Conservation (phyloP, 2,329 filamentous ascomycete genomes). For the Cercospora sp. region DNA sequence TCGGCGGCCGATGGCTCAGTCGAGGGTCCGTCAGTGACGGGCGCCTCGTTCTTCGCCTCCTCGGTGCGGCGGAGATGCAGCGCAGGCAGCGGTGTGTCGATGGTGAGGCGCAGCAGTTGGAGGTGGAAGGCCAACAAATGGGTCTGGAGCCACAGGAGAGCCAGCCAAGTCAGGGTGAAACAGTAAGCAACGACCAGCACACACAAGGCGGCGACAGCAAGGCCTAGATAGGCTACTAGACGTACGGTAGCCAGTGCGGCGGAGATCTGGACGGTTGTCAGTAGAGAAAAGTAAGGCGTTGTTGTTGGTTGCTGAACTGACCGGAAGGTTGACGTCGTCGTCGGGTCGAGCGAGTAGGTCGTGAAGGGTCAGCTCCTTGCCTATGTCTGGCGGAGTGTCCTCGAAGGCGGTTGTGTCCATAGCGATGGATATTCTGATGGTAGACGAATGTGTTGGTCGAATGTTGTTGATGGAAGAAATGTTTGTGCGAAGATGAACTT, state of each 20-base stretch:
- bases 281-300: neutral
- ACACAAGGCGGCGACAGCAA: slow-evolving; percentile 19
- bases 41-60: neutral
- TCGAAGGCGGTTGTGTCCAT: neutral
- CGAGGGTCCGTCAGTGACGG: neutral
- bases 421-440: neutral
- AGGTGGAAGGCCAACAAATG: slow-evolving; percentile 16
- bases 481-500: slow-evolving; percentile 1
- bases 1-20: neutral
- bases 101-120: slow-evolving; percentile 12
- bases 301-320: neutral
- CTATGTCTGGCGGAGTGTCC: neutral
- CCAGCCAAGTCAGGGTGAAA: slow-evolving; percentile 22
- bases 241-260: slow-evolving; percentile 16
- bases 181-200: slow-evolving; percentile 16
- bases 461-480: neutral
- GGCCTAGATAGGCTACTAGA: slow-evolving; percentile 13
- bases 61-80: neutral
- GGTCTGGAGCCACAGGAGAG: slow-evolving; percentile 20
- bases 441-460: neutral
- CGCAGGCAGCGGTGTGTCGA: slow-evolving; percentile 6
- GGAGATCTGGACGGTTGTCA: slow-evolving; percentile 16
- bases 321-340: slow-evolving; percentile 13
- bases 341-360: neutral
- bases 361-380: neutral